Percentiles rank a stretch among this genome's conserved stretches.
These are phyloP conservation scores for Clavulina sp. DNA, from an alignment of 768 basidiomycete genomes.

Conservation along the genomic window DNA sequence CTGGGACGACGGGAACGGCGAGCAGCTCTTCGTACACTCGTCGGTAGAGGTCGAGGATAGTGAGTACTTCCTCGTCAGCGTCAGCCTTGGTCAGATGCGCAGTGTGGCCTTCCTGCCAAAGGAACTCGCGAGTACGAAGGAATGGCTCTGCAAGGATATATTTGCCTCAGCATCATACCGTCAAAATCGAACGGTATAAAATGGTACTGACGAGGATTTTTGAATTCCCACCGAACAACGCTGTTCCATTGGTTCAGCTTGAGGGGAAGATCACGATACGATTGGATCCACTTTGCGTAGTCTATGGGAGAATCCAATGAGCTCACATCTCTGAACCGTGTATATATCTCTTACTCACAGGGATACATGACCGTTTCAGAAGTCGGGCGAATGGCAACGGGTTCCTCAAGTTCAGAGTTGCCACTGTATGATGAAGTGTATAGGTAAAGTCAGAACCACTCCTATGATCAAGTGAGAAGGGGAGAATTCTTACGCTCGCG, in stretches of 20 bases:
- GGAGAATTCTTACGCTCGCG: slow-evolving; percentile 53
- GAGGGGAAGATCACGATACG: slow-evolving; percentile 88
- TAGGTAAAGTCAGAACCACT: background rate
- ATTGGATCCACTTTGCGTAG: slow-evolving; percentile 98
- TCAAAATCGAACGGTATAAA: background rate
- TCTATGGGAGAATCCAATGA: slow-evolving; percentile 29
- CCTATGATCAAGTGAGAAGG: background rate
- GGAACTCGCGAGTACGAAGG: slow-evolving; percentile 95
- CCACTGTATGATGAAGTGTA: slow-evolving; percentile 33
- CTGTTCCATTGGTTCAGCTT: slow-evolving; percentile 99
- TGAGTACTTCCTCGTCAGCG: slow-evolving; percentile 77
- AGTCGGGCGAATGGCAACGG: slow-evolving; percentile 93
- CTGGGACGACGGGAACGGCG: slow-evolving; percentile 92
- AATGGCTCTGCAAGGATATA: slow-evolving; percentile 55
- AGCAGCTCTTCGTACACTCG: slow-evolving; percentile 93
- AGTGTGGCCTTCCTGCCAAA: slow-evolving; percentile 99
- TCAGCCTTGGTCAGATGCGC: slow-evolving; percentile 78
- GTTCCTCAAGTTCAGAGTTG: slow-evolving; percentile 84
- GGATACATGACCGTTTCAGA: slow-evolving; percentile 99
- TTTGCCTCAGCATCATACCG: background rate
- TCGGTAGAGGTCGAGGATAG: slow-evolving; percentile 92
- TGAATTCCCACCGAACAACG: slow-evolving; percentile 99
- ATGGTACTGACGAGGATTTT: slow-evolving; percentile 66
- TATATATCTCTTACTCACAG: slow-evolving; percentile 34
- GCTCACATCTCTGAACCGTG: background rate